Percentiles rank a stretch among this genome's conserved stretches.
Conservation (phyloP, 2,329 filamentous ascomycete species). For the Fonsecaea nubica region DNA sequence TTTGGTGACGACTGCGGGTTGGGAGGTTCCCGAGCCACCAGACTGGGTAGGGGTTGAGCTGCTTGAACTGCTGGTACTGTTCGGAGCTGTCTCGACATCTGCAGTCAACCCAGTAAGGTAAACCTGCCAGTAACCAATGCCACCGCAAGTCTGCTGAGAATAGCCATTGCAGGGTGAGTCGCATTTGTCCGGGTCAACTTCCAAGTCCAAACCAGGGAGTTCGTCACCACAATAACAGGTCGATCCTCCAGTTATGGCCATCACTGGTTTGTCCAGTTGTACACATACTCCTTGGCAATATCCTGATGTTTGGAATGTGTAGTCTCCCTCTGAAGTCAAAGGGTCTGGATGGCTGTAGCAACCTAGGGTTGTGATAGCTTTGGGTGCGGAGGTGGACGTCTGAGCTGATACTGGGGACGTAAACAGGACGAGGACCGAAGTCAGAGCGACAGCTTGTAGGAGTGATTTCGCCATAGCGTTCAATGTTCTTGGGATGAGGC, state of each 20-base stretch:
- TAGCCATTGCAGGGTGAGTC: slow-evolving; percentile 70
- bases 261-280: slow-evolving; percentile 60
- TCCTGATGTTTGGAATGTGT: slow-evolving; percentile 61
- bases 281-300: slow-evolving; percentile 62
- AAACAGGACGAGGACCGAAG: slow-evolving; percentile 27
- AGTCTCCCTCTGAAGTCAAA: slow-evolving; percentile 56
- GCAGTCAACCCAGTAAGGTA: slow-evolving; percentile 58
- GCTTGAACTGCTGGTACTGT: slow-evolving; percentile 45
- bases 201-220: slow-evolving; percentile 65
- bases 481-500: not conserved
- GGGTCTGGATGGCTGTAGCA: slow-evolving; percentile 58
- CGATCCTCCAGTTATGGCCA: slow-evolving; percentile 66
- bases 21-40: slow-evolving; percentile 42
- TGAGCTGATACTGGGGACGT: slow-evolving; percentile 31
- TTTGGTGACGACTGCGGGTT: slow-evolving; percentile 36
- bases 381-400: slow-evolving; percentile 21
- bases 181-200: slow-evolving; percentile 68
- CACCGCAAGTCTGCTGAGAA: slow-evolving; percentile 70
- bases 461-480: slow-evolving; percentile 34
- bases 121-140: slow-evolving; percentile 58
- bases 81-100: slow-evolving; percentile 45
- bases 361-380: slow-evolving; percentile 35
- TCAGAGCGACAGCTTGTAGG: slow-evolving; percentile 27
- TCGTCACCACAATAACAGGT: slow-evolving; percentile 76
- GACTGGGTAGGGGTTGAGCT: slow-evolving; percentile 49